These are phyloP conservation scores for Usnea hakonensis DNA, from an alignment of 495 filamentous ascomycete species.

Conservation along the genomic window DNA sequence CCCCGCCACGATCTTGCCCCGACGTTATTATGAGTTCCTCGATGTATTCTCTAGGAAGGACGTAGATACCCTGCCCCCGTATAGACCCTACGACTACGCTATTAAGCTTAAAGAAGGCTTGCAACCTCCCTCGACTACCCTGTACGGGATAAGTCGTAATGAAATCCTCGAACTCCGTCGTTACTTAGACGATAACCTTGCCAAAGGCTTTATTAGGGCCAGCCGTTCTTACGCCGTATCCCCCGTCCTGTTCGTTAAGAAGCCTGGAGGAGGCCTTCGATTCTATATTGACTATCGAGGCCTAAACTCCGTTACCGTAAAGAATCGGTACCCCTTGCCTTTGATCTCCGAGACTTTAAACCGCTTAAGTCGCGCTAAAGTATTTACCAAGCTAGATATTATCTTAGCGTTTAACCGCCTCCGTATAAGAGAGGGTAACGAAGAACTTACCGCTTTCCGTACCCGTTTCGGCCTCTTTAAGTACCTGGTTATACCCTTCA, in stretches of 20 bases:
- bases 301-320: constrained; percentile 37
- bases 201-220: background rate
- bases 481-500: constrained; percentile 28
- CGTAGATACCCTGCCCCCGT: background rate
- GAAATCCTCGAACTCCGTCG: background rate
- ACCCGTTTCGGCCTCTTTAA: constrained; percentile 28
- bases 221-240: background rate
- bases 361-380: constrained; percentile 22
- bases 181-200: background rate
- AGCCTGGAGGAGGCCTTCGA: background rate
- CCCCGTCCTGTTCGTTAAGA: background rate
- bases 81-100: background rate
- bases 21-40: background rate
- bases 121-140: accelerated
- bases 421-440: constrained; percentile 24
- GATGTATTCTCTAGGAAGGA: background rate
- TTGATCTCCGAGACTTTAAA: constrained; percentile 36
- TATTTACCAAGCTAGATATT: constrained; percentile 40
- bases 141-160: background rate
- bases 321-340: constrained; percentile 37
- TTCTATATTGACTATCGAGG: constrained; percentile 33
- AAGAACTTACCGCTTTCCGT: constrained; percentile 34
- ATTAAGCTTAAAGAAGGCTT: background rate
- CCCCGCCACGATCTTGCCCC: background rate
- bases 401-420: background rate